Base-by-base conservation (phyloP, 2,329 filamentous ascomycete genomes). In the Sarocladium brachiariae region DNA sequence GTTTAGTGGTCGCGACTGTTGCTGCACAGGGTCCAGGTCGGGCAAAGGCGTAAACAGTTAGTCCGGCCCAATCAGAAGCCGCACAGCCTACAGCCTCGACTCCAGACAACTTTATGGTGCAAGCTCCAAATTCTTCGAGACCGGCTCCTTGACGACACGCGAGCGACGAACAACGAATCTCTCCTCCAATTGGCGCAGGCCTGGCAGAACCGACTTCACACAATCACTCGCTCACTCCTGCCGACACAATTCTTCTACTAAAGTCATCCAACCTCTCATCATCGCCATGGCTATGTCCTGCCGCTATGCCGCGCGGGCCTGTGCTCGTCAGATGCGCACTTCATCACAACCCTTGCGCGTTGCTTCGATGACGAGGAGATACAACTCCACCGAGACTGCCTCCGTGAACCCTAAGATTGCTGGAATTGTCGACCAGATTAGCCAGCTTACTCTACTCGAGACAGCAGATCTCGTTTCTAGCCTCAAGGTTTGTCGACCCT, bases 371-470 rank as follows among this genome's bases (percentile, higher is more conserved):
- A 66, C 81, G 65, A 83, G 87, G 73, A 83, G 93, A 80, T 91
- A 89, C 86, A 87, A 93, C 71, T 92, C 89, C 56, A 91, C 89
- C 61, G 87, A 91, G 62, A 83, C 81, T 39, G 60, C 75, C 52
- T 68, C 80, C 61, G 70, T 75, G 55, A 95, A 88, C 73, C 90
- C 93, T 56, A 99, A 99, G 81, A 96, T 99, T 63, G 72, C 84
- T 61, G 82, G 81, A 53, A 99, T 99, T 65, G 93, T 99, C 64
- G 91, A 99, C 69, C 91, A 99, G 73, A 99, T 99, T 71, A 95
- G 92, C 73, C 85, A 93, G 81, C 86, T 99, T 80, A 99, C 91
- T 39, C 79, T 99, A 53, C 75, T 99, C 63, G 95, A 99, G 80
- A 99, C 93, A 34, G 92, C 95, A 52, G 93, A 97, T 68, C 78